These are phyloP conservation scores for Xylaria longipes DNA, from an alignment of 495 filamentous ascomycete genomes.

Conservation along the genomic window DNA sequence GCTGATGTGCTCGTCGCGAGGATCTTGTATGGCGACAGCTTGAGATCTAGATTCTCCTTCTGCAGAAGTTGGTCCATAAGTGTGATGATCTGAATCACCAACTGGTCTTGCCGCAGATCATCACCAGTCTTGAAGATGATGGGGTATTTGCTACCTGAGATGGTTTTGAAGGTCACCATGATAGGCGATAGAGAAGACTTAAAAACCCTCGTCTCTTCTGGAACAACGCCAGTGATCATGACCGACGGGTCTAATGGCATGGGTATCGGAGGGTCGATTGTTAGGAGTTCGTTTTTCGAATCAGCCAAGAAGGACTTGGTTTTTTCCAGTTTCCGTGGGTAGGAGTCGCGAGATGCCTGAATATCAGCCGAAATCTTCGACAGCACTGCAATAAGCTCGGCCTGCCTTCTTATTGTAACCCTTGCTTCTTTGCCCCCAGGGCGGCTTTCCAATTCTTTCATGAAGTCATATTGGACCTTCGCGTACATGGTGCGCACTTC, in stretches of 20 bases:
- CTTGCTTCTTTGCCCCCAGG: conserved; percentile 71
- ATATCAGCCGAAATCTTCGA: conserved; percentile 91
- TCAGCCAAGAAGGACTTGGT: conserved; percentile 85
- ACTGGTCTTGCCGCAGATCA: conserved; percentile 94
- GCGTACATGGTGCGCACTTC: conserved; percentile 84
- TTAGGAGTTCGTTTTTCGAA: conserved; percentile 82
- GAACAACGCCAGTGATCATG: conserved; percentile 75
- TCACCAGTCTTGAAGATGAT: conserved; percentile 98
- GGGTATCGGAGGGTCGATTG: conserved; percentile 85
- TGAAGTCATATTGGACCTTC: conserved; percentile 94
- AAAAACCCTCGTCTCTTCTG: conserved; percentile 89
- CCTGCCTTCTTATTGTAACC: conserved; percentile 81
- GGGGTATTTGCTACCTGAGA: conserved; percentile 76
- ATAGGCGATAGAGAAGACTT: conserved; percentile 93
- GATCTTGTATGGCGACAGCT: conserved; percentile 93
- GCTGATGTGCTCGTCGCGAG: conserved; percentile 89
- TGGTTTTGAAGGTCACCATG: conserved; percentile 87
- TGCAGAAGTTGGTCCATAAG: conserved; percentile 96
- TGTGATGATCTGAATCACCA: conserved; percentile 97
- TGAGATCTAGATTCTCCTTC: conserved; percentile 97
- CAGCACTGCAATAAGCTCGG: conserved; percentile 84
- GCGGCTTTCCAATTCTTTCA: conserved; percentile 74
- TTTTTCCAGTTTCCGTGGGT: conserved; percentile 78
- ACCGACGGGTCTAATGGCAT: conserved; percentile 88
- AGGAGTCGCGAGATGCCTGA: conserved; percentile 77